Conservation (phyloP, 2,329 filamentous ascomycete species). For the Fusarium chlamydosporum region DNA sequence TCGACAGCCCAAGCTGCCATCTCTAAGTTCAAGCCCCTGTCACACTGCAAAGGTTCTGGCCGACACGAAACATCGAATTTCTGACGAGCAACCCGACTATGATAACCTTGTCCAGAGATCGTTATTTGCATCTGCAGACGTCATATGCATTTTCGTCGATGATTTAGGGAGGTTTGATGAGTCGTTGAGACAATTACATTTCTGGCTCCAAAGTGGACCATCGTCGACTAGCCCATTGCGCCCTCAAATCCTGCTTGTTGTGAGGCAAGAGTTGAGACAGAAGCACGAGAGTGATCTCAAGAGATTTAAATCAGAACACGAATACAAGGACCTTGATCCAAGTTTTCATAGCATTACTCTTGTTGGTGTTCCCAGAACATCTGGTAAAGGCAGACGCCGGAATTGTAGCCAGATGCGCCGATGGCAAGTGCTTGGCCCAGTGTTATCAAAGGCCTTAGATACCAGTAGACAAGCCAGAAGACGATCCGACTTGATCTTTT, state of each 20-base stretch:
- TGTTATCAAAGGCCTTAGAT: slow-evolving; percentile 21
- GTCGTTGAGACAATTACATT: slow-evolving; percentile 13
- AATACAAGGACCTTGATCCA: background rate
- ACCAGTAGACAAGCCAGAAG: slow-evolving; percentile 22
- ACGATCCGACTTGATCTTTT: slow-evolving; percentile 18
- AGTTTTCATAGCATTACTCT: slow-evolving; percentile 15
- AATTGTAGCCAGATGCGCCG: slow-evolving; percentile 11
- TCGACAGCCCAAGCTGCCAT: background rate
- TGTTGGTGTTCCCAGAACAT: slow-evolving; percentile 19
- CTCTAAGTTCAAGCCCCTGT: slow-evolving; percentile 2
- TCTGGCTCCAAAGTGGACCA: slow-evolving; percentile 30
- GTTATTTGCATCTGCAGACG: slow-evolving; percentile 36
- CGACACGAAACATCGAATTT: background rate
- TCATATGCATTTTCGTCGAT: slow-evolving; percentile 38
- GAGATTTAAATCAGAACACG: background rate
- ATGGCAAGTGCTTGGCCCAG: slow-evolving; percentile 25
- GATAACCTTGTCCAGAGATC: slow-evolving; percentile 14
- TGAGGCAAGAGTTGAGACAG: slow-evolving; percentile 23
- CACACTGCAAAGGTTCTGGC: slow-evolving; percentile 11
- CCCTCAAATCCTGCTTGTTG: slow-evolving; percentile 24
- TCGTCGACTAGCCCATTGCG: slow-evolving; percentile 20
- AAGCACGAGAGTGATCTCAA: slow-evolving; percentile 3
- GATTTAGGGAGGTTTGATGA: slow-evolving; percentile 33
- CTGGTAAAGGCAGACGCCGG: slow-evolving; percentile 2
- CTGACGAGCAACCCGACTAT: background rate